phyloP scores from a whole-genome alignment of 2,329 filamentous ascomycete species.

The Microcyclospora pomicola region DNA sequence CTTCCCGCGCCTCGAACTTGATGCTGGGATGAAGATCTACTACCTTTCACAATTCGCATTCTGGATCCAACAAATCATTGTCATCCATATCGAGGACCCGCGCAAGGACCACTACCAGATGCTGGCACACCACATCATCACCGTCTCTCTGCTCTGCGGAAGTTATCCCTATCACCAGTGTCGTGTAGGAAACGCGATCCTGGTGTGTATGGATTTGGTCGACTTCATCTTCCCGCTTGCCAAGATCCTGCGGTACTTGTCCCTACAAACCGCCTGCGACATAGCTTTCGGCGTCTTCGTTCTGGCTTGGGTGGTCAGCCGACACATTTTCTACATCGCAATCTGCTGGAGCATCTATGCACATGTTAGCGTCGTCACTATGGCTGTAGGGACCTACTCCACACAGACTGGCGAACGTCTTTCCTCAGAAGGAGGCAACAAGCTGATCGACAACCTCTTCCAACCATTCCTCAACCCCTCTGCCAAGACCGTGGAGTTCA shows the following conservation, averaged over 20 bases:
- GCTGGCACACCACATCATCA: constrained; percentile 89
- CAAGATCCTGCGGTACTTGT: constrained; percentile 86
- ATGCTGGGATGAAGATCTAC: constrained; percentile 69
- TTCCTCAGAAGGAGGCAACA: constrained; percentile 33
- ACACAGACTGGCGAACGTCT: constrained; percentile 41
- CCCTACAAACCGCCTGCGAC: constrained; percentile 64
- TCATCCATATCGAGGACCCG: constrained; percentile 87
- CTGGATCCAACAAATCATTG: constrained; percentile 86
- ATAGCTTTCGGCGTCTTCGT: constrained; percentile 75
- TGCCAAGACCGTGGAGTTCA: constrained; percentile 63
- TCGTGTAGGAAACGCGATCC: constrained; percentile 73
- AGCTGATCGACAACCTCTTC: constrained; percentile 45
- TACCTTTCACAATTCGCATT: constrained; percentile 82
- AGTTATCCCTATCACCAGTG: constrained; percentile 82
- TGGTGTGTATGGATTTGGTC: constrained; percentile 87
- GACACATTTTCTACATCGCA: constrained; percentile 66
- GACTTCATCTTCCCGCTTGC: constrained; percentile 72
- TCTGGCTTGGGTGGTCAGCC: constrained; percentile 65
- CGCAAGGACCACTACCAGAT: constrained; percentile 95
- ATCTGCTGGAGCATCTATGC: constrained; percentile 72
- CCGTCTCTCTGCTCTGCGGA: constrained; percentile 61
- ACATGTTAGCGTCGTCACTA: constrained; percentile 44
- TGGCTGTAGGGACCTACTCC: constrained; percentile 56
- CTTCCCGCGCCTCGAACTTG: constrained; percentile 68
- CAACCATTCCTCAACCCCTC: constrained; percentile 60